These are phyloP conservation scores for Penicillium cataractarum DNA, from an alignment of 495 filamentous ascomycete species.

Conservation along the genomic window DNA sequence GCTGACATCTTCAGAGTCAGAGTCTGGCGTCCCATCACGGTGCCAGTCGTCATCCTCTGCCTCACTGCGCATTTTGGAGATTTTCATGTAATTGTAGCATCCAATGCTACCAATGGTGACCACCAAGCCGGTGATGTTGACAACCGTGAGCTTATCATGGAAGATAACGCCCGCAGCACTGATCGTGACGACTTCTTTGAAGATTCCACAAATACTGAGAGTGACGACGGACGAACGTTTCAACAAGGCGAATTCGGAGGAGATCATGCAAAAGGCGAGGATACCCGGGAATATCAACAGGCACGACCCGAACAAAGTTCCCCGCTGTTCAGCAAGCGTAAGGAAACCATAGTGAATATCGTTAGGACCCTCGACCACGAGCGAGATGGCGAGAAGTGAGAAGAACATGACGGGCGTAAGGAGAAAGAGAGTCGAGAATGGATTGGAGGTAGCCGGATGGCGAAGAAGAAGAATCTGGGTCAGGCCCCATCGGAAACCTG, in stretches of 20 bases:
- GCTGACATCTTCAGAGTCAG: constrained; percentile 38
- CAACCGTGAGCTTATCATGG: constrained; percentile 82
- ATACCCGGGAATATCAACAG: constrained; percentile 88
- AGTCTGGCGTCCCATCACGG: constrained; percentile 34
- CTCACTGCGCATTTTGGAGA: constrained; percentile 81
- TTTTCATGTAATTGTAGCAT: constrained; percentile 94
- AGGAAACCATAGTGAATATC: constrained; percentile 65
- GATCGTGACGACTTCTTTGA: constrained; percentile 99
- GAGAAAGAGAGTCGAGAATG: constrained; percentile 96
- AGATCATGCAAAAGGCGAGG: constrained; percentile 95
- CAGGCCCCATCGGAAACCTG: constrained; percentile 94
- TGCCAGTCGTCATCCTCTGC: constrained; percentile 44
- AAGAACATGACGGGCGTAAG: constrained; percentile 96
- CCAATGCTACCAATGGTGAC: constrained; percentile 86
- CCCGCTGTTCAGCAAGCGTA: constrained; percentile 65
- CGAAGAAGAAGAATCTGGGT: constrained; percentile 95
- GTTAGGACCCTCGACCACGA: constrained; percentile 81
- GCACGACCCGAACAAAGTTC: constrained; percentile 54
- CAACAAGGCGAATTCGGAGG: constrained; percentile 92
- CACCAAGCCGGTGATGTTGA: constrained; percentile 87
- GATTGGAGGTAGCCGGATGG: constrained; percentile 94
- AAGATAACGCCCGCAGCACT: constrained; percentile 86
- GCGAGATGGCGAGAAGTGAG: constrained; percentile 74
- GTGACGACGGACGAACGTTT: constrained; percentile 96
- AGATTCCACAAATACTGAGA: constrained; percentile 94